Base-by-base conservation (phyloP, 164 flowering plant species). In the Berberis thunbergii region DNA sequence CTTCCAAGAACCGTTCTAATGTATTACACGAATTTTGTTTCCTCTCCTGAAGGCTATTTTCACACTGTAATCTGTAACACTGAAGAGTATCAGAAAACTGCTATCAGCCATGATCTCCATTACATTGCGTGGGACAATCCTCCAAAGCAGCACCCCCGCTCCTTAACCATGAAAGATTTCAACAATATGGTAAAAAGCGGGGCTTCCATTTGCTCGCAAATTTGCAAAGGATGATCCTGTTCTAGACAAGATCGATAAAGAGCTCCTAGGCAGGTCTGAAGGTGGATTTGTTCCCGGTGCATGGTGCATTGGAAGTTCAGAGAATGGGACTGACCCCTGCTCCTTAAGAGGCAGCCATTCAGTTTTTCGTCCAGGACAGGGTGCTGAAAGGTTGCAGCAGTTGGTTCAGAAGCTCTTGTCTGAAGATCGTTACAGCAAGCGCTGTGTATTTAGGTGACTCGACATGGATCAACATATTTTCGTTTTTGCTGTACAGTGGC, bases 101-200 rank as follows among this genome's bases (percentile, higher is more conserved):
- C 91, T 57, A 67, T 91, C 40, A 74, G 86, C 76, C 97, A 94
- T 66, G 99, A 94, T 73, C 91, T 94, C 11, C 99, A 94, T 78
- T 94, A 89, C 77, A 94, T 94, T 65, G 92, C 97, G 43, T 94
- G 99, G 99, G 99, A 91, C 82, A 83, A 38, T 71, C 99, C 99
- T 70, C 99, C 99, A 1, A 94, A 87, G 78, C 99, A 94, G 74
- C 99, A 94, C 68, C 99, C 99, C 3, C 67, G 68, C 52, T 54
- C 78, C 5, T 74, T 91, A 65, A 64, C 97, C 1, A 75, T 78
- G 60, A 89, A 85, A 69, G 90, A 95, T 68, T 87, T 82, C 50
- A 74, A 76, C 50, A 76, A 82, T 52, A 91, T 95, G 96, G 91
- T 95, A 2, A 70, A 86, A 68, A 87, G 97, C 72, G 87, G 89